Evolutionary conservation across 768 basidiomycete genomes (phyloP), one percentile per base, ranked within the genome.

Genomic region (Serendipita sp.): DNA sequence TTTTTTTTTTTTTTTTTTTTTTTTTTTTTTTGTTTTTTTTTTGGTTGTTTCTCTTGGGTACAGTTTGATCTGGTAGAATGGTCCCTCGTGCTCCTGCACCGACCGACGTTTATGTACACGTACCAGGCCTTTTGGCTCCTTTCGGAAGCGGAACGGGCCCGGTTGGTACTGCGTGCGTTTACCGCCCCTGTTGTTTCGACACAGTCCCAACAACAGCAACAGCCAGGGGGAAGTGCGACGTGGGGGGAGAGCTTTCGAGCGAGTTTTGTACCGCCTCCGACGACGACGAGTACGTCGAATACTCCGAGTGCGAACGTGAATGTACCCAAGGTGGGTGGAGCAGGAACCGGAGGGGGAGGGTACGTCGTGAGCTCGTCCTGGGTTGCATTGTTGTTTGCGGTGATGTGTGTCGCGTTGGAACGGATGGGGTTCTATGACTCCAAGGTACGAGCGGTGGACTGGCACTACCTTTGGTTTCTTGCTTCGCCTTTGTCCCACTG

Each of bases 41-140:
- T 38, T 38, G 14, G 5, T 14, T 38, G 7, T 38, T 38, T 38
- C 38, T 14, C 38, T 38, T 38, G 38, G n/a, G 45, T 5, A 7
- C 20, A 58, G 53, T 58, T 58, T 58, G 53, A 58, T 11, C 22
- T 26, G 13, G 53, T 58, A 13, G 53, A 58, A 58, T 58, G 53
- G 53, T 58, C 53, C 17, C 3, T 58, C 53, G 30, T 26, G 4
- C 53, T 58, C 30, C 26, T 58, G 13, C 53, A 58, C n/a, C 26
- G 26, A 13, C 11, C 33, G 26, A 58, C 5, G 22, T 58, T 58
- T n/a, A 58, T 58, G 53, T 26, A 24, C 1, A 31, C 53, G 17
- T 58, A 58, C 20, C 24, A 58, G 31, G 17, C 53, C 11, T 58
- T 58, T 31, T 58, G 53, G 53, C 33, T 58, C 53, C 53, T 58